Evolutionary conservation across 208 protist genomes (phyloP).

Genomic region (Leishmania mexicana): DNA sequence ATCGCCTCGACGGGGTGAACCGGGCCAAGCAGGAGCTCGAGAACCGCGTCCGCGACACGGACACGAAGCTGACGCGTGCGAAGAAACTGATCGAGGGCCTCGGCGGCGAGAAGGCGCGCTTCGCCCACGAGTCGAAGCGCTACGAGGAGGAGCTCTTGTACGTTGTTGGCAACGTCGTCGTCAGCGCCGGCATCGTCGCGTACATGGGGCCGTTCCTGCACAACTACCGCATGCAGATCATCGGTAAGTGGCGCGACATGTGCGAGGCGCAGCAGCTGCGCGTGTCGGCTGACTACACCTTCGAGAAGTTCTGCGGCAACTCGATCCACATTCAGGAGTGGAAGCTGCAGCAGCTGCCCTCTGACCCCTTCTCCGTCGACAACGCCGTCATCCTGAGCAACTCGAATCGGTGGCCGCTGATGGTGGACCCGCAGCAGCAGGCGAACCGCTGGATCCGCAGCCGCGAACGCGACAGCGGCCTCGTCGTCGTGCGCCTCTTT

Average conservation of each 20-base stretch:
- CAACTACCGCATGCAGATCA: conserved; percentile 86
- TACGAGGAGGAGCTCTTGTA: conserved; percentile 85
- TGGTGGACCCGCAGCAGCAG: conserved; percentile 95
- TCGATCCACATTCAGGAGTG: conserved; percentile 93
- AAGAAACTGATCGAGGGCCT: conserved; percentile 95
- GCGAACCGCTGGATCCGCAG: conserved; percentile 96
- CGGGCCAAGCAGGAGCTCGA: conserved; percentile 92
- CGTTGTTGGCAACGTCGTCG: conserved; percentile 95
- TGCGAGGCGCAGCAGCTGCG: conserved; percentile 74
- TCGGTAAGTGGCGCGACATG: conserved; percentile 76
- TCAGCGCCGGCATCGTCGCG: conserved; percentile 93
- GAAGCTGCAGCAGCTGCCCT: conserved; percentile 93
- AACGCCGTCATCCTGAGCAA: conserved; percentile 95
- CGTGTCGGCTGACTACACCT: conserved; percentile 83
- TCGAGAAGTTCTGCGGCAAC: conserved; percentile 89
- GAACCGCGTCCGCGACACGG: conserved; percentile 92
- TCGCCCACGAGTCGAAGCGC: conserved; percentile 78
- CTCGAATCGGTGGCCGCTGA: conserved; percentile 91
- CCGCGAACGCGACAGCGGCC: conserved; percentile 83
- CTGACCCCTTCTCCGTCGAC: conserved; percentile 93
- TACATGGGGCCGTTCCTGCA: conserved; percentile 97
- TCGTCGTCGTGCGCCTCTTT: conserved; percentile 84
- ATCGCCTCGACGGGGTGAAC: conserved; percentile 85
- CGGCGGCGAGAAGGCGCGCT: conserved; percentile 94
- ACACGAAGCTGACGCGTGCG: conserved; percentile 95